These are phyloP conservation scores for Populus ilicifolia DNA, from an alignment of 345 rosid species.

Conservation along the genomic window DNA sequence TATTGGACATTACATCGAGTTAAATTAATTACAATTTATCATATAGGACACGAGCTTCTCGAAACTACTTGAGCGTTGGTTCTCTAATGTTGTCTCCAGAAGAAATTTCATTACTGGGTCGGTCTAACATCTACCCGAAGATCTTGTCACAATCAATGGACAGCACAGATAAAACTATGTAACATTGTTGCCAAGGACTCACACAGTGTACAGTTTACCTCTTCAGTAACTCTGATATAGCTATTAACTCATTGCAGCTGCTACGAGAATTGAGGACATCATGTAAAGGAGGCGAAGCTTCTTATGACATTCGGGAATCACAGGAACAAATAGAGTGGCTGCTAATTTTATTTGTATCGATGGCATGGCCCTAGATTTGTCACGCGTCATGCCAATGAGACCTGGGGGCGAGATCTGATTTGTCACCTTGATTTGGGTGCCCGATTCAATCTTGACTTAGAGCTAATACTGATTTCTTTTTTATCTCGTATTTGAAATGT, in stretches of 20 bases:
- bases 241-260: background rate
- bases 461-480: background rate
- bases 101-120: constrained; percentile 58
- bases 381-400: background rate
- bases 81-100: constrained; percentile 55
- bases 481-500: background rate
- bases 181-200: background rate
- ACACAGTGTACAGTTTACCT: background rate
- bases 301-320: background rate
- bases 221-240: background rate
- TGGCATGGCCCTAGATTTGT: background rate
- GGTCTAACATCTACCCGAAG: constrained; percentile 35
- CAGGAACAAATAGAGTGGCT: background rate
- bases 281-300: background rate
- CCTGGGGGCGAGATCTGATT: background rate
- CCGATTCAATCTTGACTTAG: constrained; percentile 16
- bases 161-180: constrained; percentile 1
- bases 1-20: background rate
- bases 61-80: constrained; percentile 65
- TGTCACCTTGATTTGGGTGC: background rate
- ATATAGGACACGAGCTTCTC: constrained; percentile 51
- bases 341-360: background rate
- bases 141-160: constrained; percentile 15
- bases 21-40: constrained; percentile 1
- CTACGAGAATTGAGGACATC: background rate